phyloP scores from a whole-genome alignment of 495 filamentous ascomycete genomes.

The Penicillium paxilli region DNA sequence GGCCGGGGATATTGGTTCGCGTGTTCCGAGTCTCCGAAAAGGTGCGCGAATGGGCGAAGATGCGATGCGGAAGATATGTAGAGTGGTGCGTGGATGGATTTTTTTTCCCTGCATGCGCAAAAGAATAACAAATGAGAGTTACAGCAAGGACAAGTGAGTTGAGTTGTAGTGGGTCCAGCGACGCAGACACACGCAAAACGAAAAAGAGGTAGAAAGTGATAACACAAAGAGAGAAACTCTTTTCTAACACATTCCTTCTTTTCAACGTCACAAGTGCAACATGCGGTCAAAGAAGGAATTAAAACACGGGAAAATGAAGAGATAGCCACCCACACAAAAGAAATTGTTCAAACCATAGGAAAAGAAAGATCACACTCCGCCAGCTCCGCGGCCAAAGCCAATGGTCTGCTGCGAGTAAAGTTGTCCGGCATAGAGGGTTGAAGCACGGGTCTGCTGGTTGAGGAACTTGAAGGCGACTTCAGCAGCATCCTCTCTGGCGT shows the following conservation, averaged over 20 bases:
- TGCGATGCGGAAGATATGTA: conserved; percentile 7
- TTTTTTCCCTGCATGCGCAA: conserved; percentile 13
- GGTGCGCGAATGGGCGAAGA: not conserved
- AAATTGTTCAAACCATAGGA: conserved; percentile 8
- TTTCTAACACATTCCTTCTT: not conserved
- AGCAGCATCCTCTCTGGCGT: conserved; percentile 88
- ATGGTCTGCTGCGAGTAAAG: conserved; percentile 20
- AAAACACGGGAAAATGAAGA: conserved; percentile 23
- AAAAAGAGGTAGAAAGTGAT: conserved; percentile 13
- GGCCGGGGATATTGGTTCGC: not conserved
- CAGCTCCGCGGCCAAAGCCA: conserved; percentile 18
- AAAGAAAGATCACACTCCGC: conserved; percentile 14
- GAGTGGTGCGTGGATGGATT: conserved; percentile 1
- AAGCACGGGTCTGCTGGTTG: conserved; percentile 23
- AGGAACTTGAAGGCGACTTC: conserved; percentile 62
- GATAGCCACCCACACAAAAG: conserved; percentile 28
- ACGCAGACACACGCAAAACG: conserved; percentile 2
- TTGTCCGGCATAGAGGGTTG: conserved; percentile 29
- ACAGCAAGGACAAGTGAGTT: conserved; percentile 7
- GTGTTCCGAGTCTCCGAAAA: conserved; percentile 3
- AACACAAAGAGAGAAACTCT: conserved; percentile 1
- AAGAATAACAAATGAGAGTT: conserved; percentile 13
- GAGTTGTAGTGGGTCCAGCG: conserved; percentile 5
- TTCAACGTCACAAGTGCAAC: not conserved
- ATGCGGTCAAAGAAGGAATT: conserved; percentile 5